phyloP scores from a whole-genome alignment of 306 rosid genomes.

The Prunus campanulata region DNA sequence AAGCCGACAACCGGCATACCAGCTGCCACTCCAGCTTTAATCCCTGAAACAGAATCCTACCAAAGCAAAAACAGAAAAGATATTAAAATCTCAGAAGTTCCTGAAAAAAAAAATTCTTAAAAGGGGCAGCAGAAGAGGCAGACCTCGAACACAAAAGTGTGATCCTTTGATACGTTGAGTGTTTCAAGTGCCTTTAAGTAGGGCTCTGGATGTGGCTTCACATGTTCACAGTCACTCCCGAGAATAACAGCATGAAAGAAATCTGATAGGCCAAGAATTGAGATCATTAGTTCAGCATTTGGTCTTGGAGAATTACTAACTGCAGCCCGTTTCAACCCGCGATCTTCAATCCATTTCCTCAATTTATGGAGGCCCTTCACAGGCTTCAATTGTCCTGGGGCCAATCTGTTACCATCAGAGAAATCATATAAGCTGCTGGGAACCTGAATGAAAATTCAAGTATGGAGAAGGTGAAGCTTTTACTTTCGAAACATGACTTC shows the following conservation, averaged over 20 bases:
- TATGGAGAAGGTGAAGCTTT: slow-evolving; percentile 11
- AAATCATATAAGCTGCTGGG: slow-evolving; percentile 8
- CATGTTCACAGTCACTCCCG: slow-evolving; percentile 82
- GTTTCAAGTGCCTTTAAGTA: slow-evolving; percentile 85
- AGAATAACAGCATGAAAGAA: slow-evolving; percentile 71
- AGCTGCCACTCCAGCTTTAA: slow-evolving; percentile 90
- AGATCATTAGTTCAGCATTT: slow-evolving; percentile 89
- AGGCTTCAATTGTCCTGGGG: slow-evolving; percentile 57
- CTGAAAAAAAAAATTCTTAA: not conserved
- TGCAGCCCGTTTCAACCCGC: slow-evolving; percentile 88
- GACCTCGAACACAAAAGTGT: slow-evolving; percentile 90
- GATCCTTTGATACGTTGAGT: slow-evolving; percentile 75
- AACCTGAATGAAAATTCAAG: slow-evolving; percentile 17
- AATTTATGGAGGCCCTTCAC: slow-evolving; percentile 66
- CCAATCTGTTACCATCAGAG: slow-evolving; percentile 60
- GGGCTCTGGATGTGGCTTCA: slow-evolving; percentile 89
- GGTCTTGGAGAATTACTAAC: slow-evolving; percentile 88
- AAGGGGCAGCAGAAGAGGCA: slow-evolving; percentile 23
- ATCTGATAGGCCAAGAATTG: slow-evolving; percentile 71
- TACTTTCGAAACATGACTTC: slow-evolving; percentile 88
- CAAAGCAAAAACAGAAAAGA: slow-evolving; percentile 7
- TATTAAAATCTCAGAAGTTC: slow-evolving; percentile 9
- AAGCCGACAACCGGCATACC: slow-evolving; percentile 89
- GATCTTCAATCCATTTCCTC: slow-evolving; percentile 81
- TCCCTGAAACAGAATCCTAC: slow-evolving; percentile 90